Evolutionary conservation across 2,329 filamentous ascomycete genomes (phyloP).

Genomic region (Fusarium cyanostomum): DNA sequence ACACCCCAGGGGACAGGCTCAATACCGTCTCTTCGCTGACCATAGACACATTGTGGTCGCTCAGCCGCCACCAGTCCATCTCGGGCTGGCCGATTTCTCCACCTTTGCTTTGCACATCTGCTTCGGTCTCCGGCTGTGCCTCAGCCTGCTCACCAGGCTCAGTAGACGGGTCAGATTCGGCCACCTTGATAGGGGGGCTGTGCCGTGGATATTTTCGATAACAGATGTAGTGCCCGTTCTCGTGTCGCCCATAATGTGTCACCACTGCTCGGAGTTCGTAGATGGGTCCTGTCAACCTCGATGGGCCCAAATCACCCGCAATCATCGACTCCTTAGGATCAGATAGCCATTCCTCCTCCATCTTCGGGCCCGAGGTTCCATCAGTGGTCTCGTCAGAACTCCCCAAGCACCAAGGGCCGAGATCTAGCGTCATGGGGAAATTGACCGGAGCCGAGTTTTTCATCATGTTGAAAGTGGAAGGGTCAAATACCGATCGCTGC

Average conservation of each 20-base stretch:
- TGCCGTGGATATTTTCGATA: conserved; percentile 74
- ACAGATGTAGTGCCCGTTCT: conserved; percentile 96
- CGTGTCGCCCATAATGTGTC: conserved; percentile 89
- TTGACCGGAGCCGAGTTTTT: conserved; percentile 85
- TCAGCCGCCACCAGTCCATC: conserved; percentile 87
- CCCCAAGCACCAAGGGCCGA: conserved; percentile 87
- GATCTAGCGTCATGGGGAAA: conserved; percentile 78
- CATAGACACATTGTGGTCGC: conserved; percentile 83
- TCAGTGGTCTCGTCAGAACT: conserved; percentile 51
- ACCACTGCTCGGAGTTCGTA: conserved; percentile 87
- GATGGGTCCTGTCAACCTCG: conserved; percentile 64
- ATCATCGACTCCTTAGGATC: conserved; percentile 80
- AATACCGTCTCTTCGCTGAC: conserved; percentile 79
- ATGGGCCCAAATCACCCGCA: conserved; percentile 60
- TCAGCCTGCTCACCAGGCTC: conserved; percentile 23
- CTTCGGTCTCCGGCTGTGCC: neutral
- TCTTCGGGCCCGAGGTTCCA: neutral
- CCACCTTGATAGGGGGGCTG: conserved; percentile 12
- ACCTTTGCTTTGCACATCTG: conserved; percentile 20
- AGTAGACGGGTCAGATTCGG: conserved; percentile 1
- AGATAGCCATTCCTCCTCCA: conserved; percentile 73
- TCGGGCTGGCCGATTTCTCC: conserved; percentile 43
- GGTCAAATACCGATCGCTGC: conserved; percentile 91
- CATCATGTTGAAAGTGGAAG: conserved; percentile 77
- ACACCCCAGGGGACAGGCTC: conserved; percentile 77